These are phyloP conservation scores for Pseudogymnoascus sp. DNA, from an alignment of 2,329 filamentous ascomycete species.

Conservation along the genomic window DNA sequence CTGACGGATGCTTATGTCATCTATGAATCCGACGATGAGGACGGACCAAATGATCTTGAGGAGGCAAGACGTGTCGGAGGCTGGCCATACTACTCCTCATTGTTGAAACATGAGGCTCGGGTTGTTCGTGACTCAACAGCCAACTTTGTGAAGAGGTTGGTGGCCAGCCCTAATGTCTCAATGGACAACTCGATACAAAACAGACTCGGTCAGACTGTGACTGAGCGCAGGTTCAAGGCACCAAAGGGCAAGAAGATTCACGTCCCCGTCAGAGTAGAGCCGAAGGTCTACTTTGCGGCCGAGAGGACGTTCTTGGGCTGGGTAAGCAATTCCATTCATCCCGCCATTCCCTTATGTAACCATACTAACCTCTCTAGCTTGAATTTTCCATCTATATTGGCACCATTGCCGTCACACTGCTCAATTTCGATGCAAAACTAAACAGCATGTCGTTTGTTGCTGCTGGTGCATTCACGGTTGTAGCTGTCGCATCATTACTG, in stretches of 20 bases:
- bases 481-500: constrained; percentile 68
- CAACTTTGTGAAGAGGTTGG: constrained; percentile 20
- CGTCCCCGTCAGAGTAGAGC: constrained; percentile 90
- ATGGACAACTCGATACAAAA: constrained; percentile 47
- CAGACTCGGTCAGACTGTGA: constrained; percentile 50
- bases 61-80: constrained; percentile 70
- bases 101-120: constrained; percentile 36
- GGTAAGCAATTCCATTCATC: constrained; percentile 43
- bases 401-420: constrained; percentile 72
- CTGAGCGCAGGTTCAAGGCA: constrained; percentile 56
- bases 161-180: constrained; percentile 13
- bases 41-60: constrained; percentile 67
- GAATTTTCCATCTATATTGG: constrained; percentile 95
- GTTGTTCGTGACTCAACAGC: constrained; percentile 10
- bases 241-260: constrained; percentile 87
- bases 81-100: constrained; percentile 61
- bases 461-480: constrained; percentile 69
- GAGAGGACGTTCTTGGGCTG: constrained; percentile 94
- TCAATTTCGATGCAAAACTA: constrained; percentile 66
- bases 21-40: constrained; percentile 86
- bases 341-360: constrained; percentile 4
- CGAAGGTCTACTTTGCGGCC: constrained; percentile 94
- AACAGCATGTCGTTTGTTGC: constrained; percentile 55
- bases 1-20: constrained; percentile 67
- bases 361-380: constrained; percentile 44